These are phyloP conservation scores for Calonectria pauciramosa DNA, from an alignment of 2,329 filamentous ascomycete genomes.

Conservation along the genomic window DNA sequence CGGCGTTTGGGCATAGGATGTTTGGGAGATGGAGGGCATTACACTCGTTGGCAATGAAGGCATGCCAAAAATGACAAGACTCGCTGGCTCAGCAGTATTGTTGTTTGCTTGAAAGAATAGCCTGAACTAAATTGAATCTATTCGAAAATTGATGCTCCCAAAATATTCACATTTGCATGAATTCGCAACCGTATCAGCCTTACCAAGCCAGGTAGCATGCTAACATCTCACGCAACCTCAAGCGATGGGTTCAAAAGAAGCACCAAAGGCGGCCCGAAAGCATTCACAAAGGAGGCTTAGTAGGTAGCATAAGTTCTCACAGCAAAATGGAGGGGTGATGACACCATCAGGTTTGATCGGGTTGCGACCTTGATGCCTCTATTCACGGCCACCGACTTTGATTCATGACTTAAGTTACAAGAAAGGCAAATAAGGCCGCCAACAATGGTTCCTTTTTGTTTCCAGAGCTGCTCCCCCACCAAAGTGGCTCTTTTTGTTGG, in stretches of 20 bases:
- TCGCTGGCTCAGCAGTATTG: not conserved
- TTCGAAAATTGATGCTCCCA: not conserved
- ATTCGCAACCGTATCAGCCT: not conserved
- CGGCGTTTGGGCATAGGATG: slow-evolving; percentile 21
- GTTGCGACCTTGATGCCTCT: too few species aligned
- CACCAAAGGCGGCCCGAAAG: not conserved
- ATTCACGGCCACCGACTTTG: not conserved
- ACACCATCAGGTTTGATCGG: not conserved
- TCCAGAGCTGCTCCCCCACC: too few species aligned
- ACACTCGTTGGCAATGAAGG: slow-evolving; percentile 8
- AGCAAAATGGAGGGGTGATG: slow-evolving; percentile 1
- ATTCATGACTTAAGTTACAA: too few species aligned
- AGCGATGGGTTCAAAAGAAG: too few species aligned
- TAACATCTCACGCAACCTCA: not conserved
- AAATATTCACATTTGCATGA: not conserved
- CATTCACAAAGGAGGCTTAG: too few species aligned
- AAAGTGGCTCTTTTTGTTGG: not conserved
- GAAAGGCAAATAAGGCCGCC: not conserved
- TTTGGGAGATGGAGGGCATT: not conserved
- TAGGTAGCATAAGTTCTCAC: not conserved
- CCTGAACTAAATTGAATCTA: not conserved
- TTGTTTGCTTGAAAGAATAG: not conserved
- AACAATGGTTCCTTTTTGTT: not conserved
- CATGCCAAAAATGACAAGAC: not conserved
- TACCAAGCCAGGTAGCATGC: not conserved